These are phyloP conservation scores for Colletotrichum tropicale DNA, from an alignment of 2,329 filamentous ascomycete species.

Conservation along the genomic window DNA sequence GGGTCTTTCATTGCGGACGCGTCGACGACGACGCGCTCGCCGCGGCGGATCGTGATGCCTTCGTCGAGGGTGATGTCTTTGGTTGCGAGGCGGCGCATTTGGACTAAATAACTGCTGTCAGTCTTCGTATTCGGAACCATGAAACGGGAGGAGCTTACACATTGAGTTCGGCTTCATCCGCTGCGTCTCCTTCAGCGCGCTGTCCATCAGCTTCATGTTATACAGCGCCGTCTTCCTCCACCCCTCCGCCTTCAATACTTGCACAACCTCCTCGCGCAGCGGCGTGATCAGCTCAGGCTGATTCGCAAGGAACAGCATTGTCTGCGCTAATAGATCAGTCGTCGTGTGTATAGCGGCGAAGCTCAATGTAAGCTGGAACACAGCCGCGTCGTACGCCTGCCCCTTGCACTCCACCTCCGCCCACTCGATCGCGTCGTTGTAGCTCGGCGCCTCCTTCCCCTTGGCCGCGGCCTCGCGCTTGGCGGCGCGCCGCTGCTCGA, in stretches of 20 bases:
- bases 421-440: constrained; percentile 46
- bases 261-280: constrained; percentile 45
- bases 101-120: not conserved
- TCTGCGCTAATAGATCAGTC: constrained; percentile 35
- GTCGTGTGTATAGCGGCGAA: constrained; percentile 56
- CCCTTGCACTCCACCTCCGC: constrained; percentile 47
- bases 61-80: not conserved
- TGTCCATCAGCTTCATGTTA: constrained; percentile 44
- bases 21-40: not conserved
- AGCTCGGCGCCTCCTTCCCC: not conserved
- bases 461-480: constrained; percentile 26
- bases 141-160: not conserved
- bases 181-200: constrained; percentile 42
- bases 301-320: constrained; percentile 41
- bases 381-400: constrained; percentile 57
- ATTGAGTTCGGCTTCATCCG: constrained; percentile 18
- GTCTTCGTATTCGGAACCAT: not conserved
- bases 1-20: not conserved
- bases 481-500: constrained; percentile 26
- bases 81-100: not conserved
- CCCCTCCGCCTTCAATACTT: constrained; percentile 35
- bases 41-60: not conserved
- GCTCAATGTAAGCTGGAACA: constrained; percentile 78
- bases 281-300: constrained; percentile 42
- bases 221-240: constrained; percentile 39